Conservation (phyloP, 2,329 filamentous ascomycete species). For the Calonectria pseudoturangicola region DNA sequence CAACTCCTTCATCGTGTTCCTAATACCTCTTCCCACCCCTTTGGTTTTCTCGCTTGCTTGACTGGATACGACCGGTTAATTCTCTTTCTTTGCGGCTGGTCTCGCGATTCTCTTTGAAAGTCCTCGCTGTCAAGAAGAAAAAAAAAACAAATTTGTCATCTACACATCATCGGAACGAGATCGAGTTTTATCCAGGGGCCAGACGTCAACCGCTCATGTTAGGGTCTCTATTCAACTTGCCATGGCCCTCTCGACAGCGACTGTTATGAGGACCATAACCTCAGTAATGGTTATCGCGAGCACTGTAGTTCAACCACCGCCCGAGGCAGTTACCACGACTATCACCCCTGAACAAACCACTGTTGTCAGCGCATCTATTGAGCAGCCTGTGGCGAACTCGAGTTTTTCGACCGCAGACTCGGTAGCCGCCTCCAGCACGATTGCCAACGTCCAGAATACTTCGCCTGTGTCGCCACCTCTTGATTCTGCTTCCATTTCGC, state of each 20-base stretch:
- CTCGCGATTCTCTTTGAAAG: slow-evolving; percentile 61
- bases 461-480: background rate
- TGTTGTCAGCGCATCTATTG: slow-evolving; percentile 2
- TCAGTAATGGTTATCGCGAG: slow-evolving; percentile 33
- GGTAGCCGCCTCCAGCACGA: background rate
- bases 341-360: slow-evolving; percentile 15
- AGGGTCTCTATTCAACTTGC: slow-evolving; percentile 4
- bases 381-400: slow-evolving; percentile 25
- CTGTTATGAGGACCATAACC: slow-evolving; percentile 41
- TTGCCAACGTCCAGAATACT: background rate
- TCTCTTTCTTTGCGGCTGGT: slow-evolving; percentile 50
- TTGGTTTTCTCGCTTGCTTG: slow-evolving; percentile 32
- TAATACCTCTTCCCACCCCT: slow-evolving; percentile 32
- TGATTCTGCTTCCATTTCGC: background rate
- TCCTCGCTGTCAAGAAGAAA: slow-evolving; percentile 43
- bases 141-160: slow-evolving; percentile 64
- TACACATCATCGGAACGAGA: slow-evolving; percentile 64
- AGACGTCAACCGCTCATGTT: slow-evolving; percentile 33
- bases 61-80: slow-evolving; percentile 39
- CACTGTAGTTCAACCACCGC: slow-evolving; percentile 29
- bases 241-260: slow-evolving; percentile 41
- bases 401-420: slow-evolving; percentile 23
- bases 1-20: slow-evolving; percentile 41
- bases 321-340: slow-evolving; percentile 21
- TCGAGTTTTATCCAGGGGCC: background rate